Evolutionary conservation across 208 protist genomes (phyloP), one percentile per base, ranked within the genome.

Genomic region (Wallacemonas sp.): DNA sequence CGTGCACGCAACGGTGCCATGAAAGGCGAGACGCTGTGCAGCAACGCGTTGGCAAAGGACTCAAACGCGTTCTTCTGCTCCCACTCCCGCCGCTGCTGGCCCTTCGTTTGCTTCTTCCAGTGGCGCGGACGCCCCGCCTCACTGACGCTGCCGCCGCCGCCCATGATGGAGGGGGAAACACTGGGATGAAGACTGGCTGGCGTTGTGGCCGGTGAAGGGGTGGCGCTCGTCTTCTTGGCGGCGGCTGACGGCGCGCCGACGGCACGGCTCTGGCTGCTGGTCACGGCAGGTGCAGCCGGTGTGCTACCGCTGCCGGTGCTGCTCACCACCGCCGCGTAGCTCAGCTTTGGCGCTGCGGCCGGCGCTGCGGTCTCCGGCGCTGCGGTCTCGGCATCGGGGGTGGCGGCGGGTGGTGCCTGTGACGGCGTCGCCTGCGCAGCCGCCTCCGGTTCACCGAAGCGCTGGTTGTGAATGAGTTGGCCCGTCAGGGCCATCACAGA

Each of bases 61-160:
- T 95, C 89, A 63, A 95, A 92, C 42, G 86, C 89, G 71, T 82
- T 88, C 61, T 87, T 86, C 83, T 94, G 89, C 21, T 82, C 84
- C 64, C 82, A 59, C 63, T 94, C 89, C n/a, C 81, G 77, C 24
- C 81, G 80, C 72, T 92, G 85, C 68, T 94, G 81, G 5, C 71
- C 77, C 65, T 92, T 92, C 12, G 89, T 92, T 13, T 78, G 89
- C 62, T 89, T 90, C 66, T 89, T 91, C 89, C 89, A 94, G 61
- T 87, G 78, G 36, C 82, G 85, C 3, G 50, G 50, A 4, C 50
- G 50, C 12, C 50, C 50, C 50, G 50, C 50, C 8, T 57, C 50
- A 1, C 50, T 57, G 15, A 57, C 26, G 50, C 50, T 57, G 22
- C 22, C 45, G 9, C 10, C 45, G 6, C 50, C 50, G 12, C 50